Conservation (phyloP, 78 protist genomes). For the Cavenderia fasciculata region DNA sequence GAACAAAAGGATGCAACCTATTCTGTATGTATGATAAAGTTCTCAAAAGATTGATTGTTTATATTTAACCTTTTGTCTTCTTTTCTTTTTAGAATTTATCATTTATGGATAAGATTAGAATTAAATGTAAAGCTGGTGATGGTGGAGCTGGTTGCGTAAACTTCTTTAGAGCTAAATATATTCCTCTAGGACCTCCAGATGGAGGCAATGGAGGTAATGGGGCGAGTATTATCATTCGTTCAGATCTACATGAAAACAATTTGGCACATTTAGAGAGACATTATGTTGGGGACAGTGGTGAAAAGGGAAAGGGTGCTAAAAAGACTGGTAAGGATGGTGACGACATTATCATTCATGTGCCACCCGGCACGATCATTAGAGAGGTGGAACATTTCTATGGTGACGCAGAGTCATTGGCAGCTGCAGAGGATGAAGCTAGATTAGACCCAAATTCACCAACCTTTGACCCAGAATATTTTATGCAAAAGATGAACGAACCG, state of each 20-base stretch:
- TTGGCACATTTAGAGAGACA: conserved; percentile 33
- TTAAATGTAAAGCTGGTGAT: conserved; percentile 49
- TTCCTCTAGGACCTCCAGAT: conserved; percentile 73
- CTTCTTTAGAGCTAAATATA: conserved; percentile 60
- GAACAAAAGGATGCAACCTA: background rate
- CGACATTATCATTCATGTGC: conserved; percentile 48
- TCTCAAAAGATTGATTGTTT: too few species aligned
- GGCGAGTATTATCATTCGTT: conserved; percentile 31
- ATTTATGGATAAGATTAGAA: conserved; percentile 39
- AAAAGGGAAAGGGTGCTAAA: conserved; percentile 20
- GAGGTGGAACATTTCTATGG: conserved; percentile 7
- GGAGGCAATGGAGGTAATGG: conserved; percentile 78
- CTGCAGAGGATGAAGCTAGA: conserved; percentile 12
- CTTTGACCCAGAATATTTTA: conserved; percentile 23
- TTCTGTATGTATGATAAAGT: too few species aligned
- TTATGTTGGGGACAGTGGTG: conserved; percentile 32
- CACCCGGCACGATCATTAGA: conserved; percentile 63
- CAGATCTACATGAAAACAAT: conserved; percentile 45
- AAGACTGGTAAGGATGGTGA: conserved; percentile 56
- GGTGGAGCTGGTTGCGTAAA: conserved; percentile 53
- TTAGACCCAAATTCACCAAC: background rate
- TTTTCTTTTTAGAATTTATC: background rate
- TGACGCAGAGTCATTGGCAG: background rate
- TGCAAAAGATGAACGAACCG: conserved; percentile 31
- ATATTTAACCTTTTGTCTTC: too few species aligned